phyloP scores from a whole-genome alignment of 2,329 filamentous ascomycete species.

The Paraconiothyrium brasiliense region DNA sequence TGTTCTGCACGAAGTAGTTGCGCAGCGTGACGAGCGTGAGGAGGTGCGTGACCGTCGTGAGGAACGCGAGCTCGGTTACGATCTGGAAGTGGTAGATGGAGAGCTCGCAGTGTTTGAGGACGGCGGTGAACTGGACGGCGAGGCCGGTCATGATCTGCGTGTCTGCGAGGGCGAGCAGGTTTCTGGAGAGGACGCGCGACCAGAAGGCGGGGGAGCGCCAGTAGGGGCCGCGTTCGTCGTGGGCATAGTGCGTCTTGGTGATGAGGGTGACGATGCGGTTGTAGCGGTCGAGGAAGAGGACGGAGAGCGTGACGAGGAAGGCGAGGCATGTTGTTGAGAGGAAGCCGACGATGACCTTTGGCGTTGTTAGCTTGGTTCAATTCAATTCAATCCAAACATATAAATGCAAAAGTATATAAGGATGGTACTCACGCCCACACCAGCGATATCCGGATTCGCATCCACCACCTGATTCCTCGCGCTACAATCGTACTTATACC shows the following conservation, averaged over 20 bases:
- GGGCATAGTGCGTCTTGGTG: slow-evolving; percentile 23
- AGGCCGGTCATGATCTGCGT: slow-evolving; percentile 44
- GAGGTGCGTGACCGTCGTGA: slow-evolving; percentile 44
- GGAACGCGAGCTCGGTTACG: slow-evolving; percentile 40
- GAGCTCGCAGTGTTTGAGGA: slow-evolving; percentile 42
- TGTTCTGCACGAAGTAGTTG: slow-evolving; percentile 44
- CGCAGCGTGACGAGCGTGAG: slow-evolving; percentile 38
- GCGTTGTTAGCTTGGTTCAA: slow-evolving; percentile 7
- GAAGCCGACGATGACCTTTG: slow-evolving; percentile 39
- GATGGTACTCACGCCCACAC: slow-evolving; percentile 33
- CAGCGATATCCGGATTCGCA: slow-evolving; percentile 43
- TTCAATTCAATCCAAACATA: no score
- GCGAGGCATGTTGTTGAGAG: slow-evolving; percentile 40
- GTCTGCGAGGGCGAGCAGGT: slow-evolving; percentile 42
- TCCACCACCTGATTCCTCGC: slow-evolving; percentile 23
- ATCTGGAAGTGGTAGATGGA: slow-evolving; percentile 45
- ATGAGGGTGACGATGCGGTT: slow-evolving; percentile 29
- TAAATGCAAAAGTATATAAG: neutral
- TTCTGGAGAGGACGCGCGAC: slow-evolving; percentile 43
- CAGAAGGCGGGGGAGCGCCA: slow-evolving; percentile 42
- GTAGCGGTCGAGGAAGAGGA: slow-evolving; percentile 41
- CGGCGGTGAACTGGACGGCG: slow-evolving; percentile 42
- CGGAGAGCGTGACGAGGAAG: slow-evolving; percentile 38
- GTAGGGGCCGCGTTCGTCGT: slow-evolving; percentile 29
- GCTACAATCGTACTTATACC: slow-evolving; percentile 22